These are phyloP conservation scores for Candida vaughaniae DNA, from an alignment of 805 yeast genomes.

Conservation along the genomic window DNA sequence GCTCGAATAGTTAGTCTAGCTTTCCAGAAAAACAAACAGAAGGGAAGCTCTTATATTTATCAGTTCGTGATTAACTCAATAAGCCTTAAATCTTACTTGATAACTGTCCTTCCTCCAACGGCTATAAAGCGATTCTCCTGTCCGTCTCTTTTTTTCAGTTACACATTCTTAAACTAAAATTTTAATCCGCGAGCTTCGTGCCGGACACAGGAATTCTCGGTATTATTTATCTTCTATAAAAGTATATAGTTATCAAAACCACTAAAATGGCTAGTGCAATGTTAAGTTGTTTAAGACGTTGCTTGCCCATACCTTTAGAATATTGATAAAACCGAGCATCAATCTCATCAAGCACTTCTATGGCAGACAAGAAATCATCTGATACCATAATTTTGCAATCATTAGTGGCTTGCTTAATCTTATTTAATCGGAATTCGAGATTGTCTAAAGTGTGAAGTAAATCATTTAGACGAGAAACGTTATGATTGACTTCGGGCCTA, in stretches of 20 bases:
- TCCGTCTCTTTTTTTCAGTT: too few species aligned
- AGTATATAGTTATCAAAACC: conserved; percentile 5
- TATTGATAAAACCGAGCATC: conserved; percentile 27
- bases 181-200: too few species aligned
- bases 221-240: conserved; percentile 6
- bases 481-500: conserved; percentile 25
- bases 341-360: conserved; percentile 32
- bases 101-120: too few species aligned
- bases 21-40: too few species aligned
- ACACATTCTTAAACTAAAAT: too few species aligned
- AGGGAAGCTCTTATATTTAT: too few species aligned
- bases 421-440: conserved; percentile 26
- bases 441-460: conserved; percentile 23
- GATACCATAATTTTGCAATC: conserved; percentile 25
- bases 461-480: conserved; percentile 26
- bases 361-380: conserved; percentile 24
- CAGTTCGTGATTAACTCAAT: too few species aligned
- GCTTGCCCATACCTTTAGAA: conserved; percentile 21
- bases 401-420: conserved; percentile 22
- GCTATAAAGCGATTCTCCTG: too few species aligned
- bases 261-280: conserved; percentile 13
- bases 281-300: conserved; percentile 30
- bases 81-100: too few species aligned
- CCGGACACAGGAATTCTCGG: too few species aligned
- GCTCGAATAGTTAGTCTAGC: too few species aligned